phyloP scores from a whole-genome alignment of 495 filamentous ascomycete species.

The Opeltia flavorubescens region DNA sequence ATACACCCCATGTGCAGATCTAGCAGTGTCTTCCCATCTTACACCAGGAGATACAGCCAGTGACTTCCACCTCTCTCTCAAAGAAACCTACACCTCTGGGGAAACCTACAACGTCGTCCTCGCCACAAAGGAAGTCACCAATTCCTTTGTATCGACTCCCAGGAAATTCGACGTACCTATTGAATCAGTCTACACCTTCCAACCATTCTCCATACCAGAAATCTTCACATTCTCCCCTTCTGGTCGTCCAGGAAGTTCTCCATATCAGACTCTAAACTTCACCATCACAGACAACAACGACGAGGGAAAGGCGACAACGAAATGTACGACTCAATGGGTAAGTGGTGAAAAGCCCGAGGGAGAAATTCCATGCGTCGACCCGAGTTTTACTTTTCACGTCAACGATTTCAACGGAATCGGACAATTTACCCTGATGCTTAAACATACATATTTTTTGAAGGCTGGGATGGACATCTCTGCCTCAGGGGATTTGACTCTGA shows the following conservation, averaged over 20 bases:
- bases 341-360: not conserved
- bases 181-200: not conserved
- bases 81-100: not conserved
- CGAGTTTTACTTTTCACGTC: not conserved
- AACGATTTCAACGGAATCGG: not conserved
- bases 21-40: not conserved
- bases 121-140: not conserved
- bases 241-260: not conserved
- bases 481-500: not conserved
- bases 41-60: not conserved
- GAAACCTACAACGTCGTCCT: not conserved
- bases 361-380: not conserved
- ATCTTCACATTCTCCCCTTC: not conserved
- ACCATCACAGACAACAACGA: not conserved
- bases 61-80: not conserved
- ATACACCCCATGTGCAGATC: not conserved
- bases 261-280: not conserved
- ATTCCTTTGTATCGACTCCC: too few relatives aligned
- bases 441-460: not conserved
- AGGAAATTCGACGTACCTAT: not conserved
- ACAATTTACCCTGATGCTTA: not conserved
- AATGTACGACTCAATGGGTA: not conserved
- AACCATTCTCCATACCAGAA: not conserved
- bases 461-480: not conserved
- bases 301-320: not conserved